Evolutionary conservation across 2,329 filamentous ascomycete genomes (phyloP).

Genomic region (Aspergillus brasiliensis): DNA sequence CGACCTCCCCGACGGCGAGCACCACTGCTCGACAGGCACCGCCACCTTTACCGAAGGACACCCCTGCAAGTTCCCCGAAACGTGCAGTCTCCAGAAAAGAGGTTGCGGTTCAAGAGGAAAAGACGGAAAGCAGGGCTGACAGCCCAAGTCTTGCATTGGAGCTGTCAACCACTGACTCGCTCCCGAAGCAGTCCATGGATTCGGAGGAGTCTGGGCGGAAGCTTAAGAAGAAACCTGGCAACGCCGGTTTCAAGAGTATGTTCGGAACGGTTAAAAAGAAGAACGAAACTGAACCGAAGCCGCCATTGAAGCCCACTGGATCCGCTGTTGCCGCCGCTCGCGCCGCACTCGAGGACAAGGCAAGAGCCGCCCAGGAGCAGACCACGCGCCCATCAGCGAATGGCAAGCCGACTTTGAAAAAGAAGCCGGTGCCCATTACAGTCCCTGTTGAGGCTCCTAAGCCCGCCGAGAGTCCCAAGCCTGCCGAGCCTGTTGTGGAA

Average conservation of each 20-base stretch:
- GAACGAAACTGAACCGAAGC: slow-evolving; percentile 26
- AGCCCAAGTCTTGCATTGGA: slow-evolving; percentile 21
- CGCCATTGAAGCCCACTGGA: slow-evolving; percentile 36
- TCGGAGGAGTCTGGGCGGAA: slow-evolving; percentile 44
- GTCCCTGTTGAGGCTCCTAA: slow-evolving; percentile 11
- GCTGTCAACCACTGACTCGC: slow-evolving; percentile 30
- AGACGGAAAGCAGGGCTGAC: slow-evolving; percentile 12
- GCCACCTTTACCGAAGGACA: slow-evolving; percentile 35
- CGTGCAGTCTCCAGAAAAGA: slow-evolving; percentile 28
- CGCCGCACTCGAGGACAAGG: slow-evolving; percentile 44
- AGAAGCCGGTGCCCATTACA: slow-evolving; percentile 34
- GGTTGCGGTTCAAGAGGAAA: slow-evolving; percentile 18
- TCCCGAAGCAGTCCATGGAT: slow-evolving; percentile 36
- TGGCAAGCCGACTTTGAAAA: slow-evolving; percentile 32
- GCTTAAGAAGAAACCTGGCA: slow-evolving; percentile 46
- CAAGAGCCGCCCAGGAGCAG: slow-evolving; percentile 36
- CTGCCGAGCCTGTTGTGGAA: slow-evolving; percentile 2
- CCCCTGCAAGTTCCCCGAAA: slow-evolving; percentile 29
- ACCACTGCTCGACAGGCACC: slow-evolving; percentile 33
- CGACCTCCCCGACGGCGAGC: slow-evolving; percentile 25
- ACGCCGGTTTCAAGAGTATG: slow-evolving; percentile 47
- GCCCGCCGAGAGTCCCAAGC: slow-evolving; percentile 10
- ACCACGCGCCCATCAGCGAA: slow-evolving; percentile 25
- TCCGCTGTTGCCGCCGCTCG: slow-evolving; percentile 47
- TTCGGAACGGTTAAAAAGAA: slow-evolving; percentile 47